These are phyloP conservation scores for Talaromyces sp. DNA, from an alignment of 2,329 filamentous ascomycete species.

Conservation along the genomic window DNA sequence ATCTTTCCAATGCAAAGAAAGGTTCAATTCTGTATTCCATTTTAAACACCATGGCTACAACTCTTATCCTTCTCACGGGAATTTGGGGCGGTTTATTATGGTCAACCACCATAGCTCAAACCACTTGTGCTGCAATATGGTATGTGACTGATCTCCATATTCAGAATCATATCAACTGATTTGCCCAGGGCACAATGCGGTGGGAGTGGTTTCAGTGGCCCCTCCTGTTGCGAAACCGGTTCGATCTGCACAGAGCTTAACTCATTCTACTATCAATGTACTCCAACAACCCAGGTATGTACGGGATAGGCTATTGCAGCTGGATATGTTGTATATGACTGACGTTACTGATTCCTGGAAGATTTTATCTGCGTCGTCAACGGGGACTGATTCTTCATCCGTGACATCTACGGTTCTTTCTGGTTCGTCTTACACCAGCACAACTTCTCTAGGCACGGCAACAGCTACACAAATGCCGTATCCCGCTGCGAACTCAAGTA, in stretches of 20 bases:
- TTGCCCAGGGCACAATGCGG: slow-evolving; percentile 3
- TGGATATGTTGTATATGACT: background rate
- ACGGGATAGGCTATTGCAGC: background rate
- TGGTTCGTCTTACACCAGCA: slow-evolving; percentile 1
- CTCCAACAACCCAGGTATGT: slow-evolving; percentile 2
- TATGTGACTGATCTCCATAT: background rate
- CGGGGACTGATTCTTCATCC: background rate
- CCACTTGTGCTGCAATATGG: background rate
- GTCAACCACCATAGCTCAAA: background rate
- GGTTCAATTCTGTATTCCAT: background rate
- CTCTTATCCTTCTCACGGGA: background rate
- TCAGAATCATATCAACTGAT: background rate
- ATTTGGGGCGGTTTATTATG: background rate
- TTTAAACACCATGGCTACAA: background rate
- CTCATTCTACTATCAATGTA: slow-evolving; percentile 9
- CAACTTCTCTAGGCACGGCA: background rate
- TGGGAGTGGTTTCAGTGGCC: background rate
- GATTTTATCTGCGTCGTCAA: background rate
- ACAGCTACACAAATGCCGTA: slow-evolving; percentile 8
- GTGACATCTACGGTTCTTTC: background rate
- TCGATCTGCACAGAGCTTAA: background rate
- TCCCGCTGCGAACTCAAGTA: slow-evolving; percentile 4
- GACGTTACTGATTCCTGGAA: background rate
- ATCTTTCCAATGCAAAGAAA: no score
- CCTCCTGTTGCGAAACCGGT: slow-evolving; percentile 2